Evolutionary conservation across 805 yeast species (phyloP).

Genomic region (Kregervanrija pseudodelftensis): DNA sequence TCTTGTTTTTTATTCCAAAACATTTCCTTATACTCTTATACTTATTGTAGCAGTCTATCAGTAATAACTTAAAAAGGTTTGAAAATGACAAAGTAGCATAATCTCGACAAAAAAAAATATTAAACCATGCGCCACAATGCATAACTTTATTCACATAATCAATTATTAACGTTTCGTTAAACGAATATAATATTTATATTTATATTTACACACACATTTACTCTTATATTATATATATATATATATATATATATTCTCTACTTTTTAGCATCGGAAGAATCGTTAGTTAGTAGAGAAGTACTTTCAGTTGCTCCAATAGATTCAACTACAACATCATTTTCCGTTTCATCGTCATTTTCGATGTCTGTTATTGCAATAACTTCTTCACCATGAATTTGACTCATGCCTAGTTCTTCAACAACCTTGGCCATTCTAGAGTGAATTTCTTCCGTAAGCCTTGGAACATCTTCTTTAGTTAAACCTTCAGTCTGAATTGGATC

Average conservation of each 20-base stretch:
- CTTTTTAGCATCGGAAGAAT: too few species aligned
- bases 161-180: too few species aligned
- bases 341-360: constrained; percentile 1
- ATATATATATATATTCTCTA: too few species aligned
- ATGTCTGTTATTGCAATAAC: not conserved
- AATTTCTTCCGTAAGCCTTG: constrained; percentile 47
- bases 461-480: constrained; percentile 64
- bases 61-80: too few species aligned
- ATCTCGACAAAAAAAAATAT: too few species aligned
- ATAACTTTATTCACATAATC: too few species aligned
- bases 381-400: constrained; percentile 24
- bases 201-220: too few species aligned
- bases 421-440: constrained; percentile 49
- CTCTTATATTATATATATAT: too few species aligned
- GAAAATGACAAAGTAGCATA: too few species aligned
- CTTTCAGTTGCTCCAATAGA: not conserved
- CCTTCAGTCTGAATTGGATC: constrained; percentile 73
- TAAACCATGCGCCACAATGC: too few species aligned
- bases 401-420: constrained; percentile 37
- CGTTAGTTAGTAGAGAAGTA: constrained; percentile 3
- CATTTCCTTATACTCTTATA: not conserved
- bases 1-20: constrained; percentile 10
- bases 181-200: too few species aligned
- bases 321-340: constrained; percentile 2
- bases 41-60: too few species aligned